phyloP scores from a whole-genome alignment of 495 filamentous ascomycete genomes.

The Rhypophila decipiens region DNA sequence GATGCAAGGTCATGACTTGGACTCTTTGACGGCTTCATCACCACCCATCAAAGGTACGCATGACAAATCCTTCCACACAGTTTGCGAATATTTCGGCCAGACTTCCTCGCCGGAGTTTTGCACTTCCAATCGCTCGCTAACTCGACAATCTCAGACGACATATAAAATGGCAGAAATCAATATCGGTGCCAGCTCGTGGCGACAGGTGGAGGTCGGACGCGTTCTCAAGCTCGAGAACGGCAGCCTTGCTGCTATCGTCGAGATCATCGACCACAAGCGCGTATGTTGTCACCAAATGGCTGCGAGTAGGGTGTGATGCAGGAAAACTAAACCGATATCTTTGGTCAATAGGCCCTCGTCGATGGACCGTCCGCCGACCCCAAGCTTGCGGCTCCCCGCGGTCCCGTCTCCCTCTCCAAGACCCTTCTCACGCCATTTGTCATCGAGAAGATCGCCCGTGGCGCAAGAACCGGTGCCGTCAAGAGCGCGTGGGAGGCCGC shows the following conservation, averaged over 20 bases:
- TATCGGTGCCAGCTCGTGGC: slow-evolving; percentile 50
- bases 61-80: slow-evolving; percentile 11
- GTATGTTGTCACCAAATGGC: slow-evolving; percentile 54
- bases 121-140: slow-evolving; percentile 19
- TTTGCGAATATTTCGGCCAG: slow-evolving; percentile 6
- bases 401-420: slow-evolving; percentile 69
- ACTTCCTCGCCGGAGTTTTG: slow-evolving; percentile 9
- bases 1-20: slow-evolving; percentile 27
- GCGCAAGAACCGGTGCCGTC: slow-evolving; percentile 73
- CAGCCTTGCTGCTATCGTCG: slow-evolving; percentile 87
- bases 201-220: slow-evolving; percentile 94
- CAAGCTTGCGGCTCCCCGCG: slow-evolving; percentile 72
- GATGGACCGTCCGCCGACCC: slow-evolving; percentile 81
- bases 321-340: slow-evolving; percentile 22
- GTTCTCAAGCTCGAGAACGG: slow-evolving; percentile 72
- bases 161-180: slow-evolving; percentile 30
- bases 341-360: slow-evolving; percentile 69
- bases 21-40: slow-evolving; percentile 29
- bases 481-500: slow-evolving; percentile 79
- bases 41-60: slow-evolving; percentile 30
- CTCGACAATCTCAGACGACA: slow-evolving; percentile 18
- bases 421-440: slow-evolving; percentile 86
- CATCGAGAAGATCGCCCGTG: slow-evolving; percentile 81
- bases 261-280: slow-evolving; percentile 99
- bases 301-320: slow-evolving; percentile 2